These are phyloP conservation scores for Monosporascus sp. DNA, from an alignment of 2,329 filamentous ascomycete genomes.

Conservation along the genomic window DNA sequence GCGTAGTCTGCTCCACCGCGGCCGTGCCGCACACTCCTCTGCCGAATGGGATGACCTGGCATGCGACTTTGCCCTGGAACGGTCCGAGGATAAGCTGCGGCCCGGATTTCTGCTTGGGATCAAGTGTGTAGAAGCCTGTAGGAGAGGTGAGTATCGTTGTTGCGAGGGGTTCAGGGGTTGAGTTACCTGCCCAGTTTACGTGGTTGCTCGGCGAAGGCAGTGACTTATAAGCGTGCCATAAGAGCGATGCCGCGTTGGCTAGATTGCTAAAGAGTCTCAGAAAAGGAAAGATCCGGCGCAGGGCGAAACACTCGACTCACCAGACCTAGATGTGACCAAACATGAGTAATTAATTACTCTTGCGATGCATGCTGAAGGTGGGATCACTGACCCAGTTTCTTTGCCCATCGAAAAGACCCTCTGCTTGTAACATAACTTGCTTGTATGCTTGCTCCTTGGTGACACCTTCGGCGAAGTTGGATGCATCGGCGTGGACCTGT, in stretches of 20 bases:
- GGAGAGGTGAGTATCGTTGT: not conserved
- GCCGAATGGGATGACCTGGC: conserved; percentile 69
- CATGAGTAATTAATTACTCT: conserved; percentile 9
- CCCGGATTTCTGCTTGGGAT: conserved; percentile 35
- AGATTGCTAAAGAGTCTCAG: conserved; percentile 57
- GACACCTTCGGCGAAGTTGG: conserved; percentile 62
- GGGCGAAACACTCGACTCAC: conserved; percentile 22
- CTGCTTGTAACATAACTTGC: conserved; percentile 67
- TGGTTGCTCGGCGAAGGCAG: conserved; percentile 58
- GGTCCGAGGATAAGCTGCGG: conserved; percentile 67
- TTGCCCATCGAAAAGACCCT: conserved; percentile 65
- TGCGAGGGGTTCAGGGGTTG: not conserved
- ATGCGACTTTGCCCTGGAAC: conserved; percentile 76
- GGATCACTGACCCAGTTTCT: conserved; percentile 65
- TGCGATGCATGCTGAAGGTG: conserved; percentile 7
- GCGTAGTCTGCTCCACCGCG: conserved; percentile 54
- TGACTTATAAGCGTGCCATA: conserved; percentile 77
- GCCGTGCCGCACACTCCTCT: conserved; percentile 72
- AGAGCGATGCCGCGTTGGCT: conserved; percentile 66
- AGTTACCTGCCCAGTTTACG: conserved; percentile 70
- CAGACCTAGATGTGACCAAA: conserved; percentile 30
- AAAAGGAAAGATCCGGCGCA: not conserved
- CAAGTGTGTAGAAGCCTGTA: conserved; percentile 67
- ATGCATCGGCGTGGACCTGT: conserved; percentile 73
- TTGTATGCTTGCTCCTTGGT: conserved; percentile 69